A percentile compares a stretch with the other conserved stretches of the same genome.
These are phyloP conservation scores for Takashimella tepidaria DNA, from an alignment of 1,284 basidiomycete genomes.

Conservation along the genomic window DNA sequence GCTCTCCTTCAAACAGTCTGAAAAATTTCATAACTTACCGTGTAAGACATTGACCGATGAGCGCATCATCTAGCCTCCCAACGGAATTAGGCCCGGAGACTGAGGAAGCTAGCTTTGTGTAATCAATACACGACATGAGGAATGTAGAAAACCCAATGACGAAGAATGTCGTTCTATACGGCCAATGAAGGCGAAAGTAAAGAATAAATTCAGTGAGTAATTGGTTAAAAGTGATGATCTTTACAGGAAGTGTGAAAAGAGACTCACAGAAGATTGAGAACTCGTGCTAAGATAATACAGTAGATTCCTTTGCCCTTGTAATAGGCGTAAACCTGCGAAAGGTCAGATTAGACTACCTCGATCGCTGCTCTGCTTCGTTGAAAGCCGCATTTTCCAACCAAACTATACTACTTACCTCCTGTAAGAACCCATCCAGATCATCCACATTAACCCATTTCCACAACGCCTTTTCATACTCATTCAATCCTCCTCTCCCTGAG, in stretches of 20 bases:
- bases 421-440: slow-evolving; percentile 89
- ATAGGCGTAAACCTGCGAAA: slow-evolving; percentile 70
- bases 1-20: slow-evolving; percentile 2
- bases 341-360: too few species aligned
- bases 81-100: slow-evolving; percentile 37
- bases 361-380: too few species aligned
- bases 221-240: too few species aligned
- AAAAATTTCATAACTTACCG: slow-evolving; percentile 55
- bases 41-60: slow-evolving; percentile 73
- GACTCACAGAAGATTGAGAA: slow-evolving; percentile 85
- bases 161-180: slow-evolving; percentile 82
- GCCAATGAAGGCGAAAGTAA: not conserved
- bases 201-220: slow-evolving; percentile 9
- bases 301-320: slow-evolving; percentile 95
- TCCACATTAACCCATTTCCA: slow-evolving; percentile 99
- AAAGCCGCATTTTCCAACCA: too few species aligned
- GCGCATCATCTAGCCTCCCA: slow-evolving; percentile 63
- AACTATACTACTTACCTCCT: slow-evolving; percentile 72
- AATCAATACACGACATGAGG: slow-evolving; percentile 90
- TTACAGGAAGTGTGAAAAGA: too few species aligned
- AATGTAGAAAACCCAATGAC: slow-evolving; percentile 97
- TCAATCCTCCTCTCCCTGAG: slow-evolving; percentile 54
- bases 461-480: slow-evolving; percentile 79
- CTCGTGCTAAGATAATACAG: slow-evolving; percentile 81
- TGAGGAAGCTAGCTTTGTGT: slow-evolving; percentile 59